phyloP scores from a whole-genome alignment of 768 basidiomycete species.

The Dacryopinax spathularia region DNA sequence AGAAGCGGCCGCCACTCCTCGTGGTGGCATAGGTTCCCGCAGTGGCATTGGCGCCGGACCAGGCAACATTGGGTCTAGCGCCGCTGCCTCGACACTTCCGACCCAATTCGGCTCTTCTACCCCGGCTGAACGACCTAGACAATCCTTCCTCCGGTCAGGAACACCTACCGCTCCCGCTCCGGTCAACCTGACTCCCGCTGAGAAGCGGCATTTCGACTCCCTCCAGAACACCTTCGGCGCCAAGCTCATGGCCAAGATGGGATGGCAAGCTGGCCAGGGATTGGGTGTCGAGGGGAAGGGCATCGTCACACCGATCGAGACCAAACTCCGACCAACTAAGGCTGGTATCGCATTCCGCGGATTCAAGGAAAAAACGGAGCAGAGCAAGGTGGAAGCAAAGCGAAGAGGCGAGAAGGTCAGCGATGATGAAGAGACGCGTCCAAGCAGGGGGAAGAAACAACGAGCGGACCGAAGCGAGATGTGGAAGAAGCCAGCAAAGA shows the following conservation, averaged over 20 bases:
- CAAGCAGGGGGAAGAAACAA: constrained; percentile 30
- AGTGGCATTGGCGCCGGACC: not conserved
- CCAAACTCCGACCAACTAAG: constrained; percentile 59
- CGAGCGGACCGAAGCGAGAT: constrained; percentile 45
- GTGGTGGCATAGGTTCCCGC: constrained; percentile 7
- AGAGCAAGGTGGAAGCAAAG: constrained; percentile 65
- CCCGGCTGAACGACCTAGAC: constrained; percentile 24
- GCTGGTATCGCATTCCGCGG: constrained; percentile 78
- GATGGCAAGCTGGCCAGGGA: constrained; percentile 69
- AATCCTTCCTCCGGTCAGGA: constrained; percentile 43
- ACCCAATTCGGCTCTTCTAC: constrained; percentile 28
- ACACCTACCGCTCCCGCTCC: constrained; percentile 15
- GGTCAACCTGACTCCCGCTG: constrained; percentile 44
- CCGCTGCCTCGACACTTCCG: constrained; percentile 27
- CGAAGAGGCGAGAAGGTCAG: constrained; percentile 46
- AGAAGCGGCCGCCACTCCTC: not conserved
- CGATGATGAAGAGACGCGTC: constrained; percentile 47
- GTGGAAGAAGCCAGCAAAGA: constrained; percentile 72
- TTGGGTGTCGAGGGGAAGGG: constrained; percentile 63
- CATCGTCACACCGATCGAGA: constrained; percentile 77
- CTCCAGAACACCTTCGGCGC: constrained; percentile 69
- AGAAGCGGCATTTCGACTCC: constrained; percentile 71
- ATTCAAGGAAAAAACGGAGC: constrained; percentile 77
- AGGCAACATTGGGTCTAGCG: constrained; percentile 10
- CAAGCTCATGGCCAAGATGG: constrained; percentile 86